Percentiles rank a stretch among this genome's conserved stretches.
Evolutionary conservation across 345 rosid genomes (phyloP).

Genomic region (Firmiana major): DNA sequence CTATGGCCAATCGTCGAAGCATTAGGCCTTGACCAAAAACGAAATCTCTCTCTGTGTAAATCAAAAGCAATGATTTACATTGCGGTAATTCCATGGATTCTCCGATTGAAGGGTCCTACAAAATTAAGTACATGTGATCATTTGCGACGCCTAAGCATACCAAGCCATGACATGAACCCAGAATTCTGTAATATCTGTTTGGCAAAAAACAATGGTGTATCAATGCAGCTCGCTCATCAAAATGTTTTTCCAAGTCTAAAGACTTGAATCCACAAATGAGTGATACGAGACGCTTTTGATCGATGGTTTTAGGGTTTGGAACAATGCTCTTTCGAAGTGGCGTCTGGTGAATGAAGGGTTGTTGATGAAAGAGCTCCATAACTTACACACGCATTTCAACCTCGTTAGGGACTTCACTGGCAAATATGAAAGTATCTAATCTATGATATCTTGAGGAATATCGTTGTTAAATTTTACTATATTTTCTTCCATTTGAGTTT

Average conservation of each 20-base stretch:
- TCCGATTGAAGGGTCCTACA: not conserved
- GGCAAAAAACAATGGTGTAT: no score
- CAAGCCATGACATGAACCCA: not conserved
- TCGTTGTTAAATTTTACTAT: not conserved
- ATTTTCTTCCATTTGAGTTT: not conserved
- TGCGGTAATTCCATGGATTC: not conserved
- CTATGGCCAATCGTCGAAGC: no score
- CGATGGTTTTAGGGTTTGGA: not conserved
- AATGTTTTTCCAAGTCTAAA: not conserved
- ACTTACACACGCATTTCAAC: not conserved
- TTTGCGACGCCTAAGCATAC: not conserved
- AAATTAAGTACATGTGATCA: accelerated
- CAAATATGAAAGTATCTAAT: not conserved
- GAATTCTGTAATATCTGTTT: not conserved
- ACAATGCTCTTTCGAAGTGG: not conserved
- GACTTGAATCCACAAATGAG: not conserved
- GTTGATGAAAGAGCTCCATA: not conserved
- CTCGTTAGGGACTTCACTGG: not conserved
- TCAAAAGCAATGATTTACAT: no score
- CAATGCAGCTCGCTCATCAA: not conserved
- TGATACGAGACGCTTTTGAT: not conserved
- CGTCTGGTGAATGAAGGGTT: not conserved
- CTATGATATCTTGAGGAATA: not conserved
- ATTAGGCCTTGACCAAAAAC: no score
- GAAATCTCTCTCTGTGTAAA: no score